A percentile compares a stretch with the other conserved stretches of the same genome.
phyloP scores from a whole-genome alignment of 305 asterid genomes.

The Rubia tinctorum region DNA sequence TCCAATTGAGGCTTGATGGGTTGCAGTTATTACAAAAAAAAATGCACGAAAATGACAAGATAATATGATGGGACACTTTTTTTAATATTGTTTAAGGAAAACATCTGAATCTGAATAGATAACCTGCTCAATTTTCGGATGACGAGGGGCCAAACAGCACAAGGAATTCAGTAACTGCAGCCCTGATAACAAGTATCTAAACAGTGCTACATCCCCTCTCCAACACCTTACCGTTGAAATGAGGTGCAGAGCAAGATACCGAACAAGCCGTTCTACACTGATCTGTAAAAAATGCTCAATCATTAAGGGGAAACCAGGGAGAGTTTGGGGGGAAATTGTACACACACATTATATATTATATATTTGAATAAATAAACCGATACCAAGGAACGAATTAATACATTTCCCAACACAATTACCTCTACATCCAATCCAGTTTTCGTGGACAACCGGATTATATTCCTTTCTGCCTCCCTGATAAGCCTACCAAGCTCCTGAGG shows the following conservation, averaged over 20 bases:
- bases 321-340: not conserved
- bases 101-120: not conserved
- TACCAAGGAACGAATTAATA: not conserved
- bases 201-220: constrained; percentile 61
- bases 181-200: constrained; percentile 90
- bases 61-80: not conserved
- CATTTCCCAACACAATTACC: constrained; percentile 38
- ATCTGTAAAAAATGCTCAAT: constrained; percentile 50
- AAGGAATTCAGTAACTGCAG: constrained; percentile 80
- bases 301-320: constrained; percentile 9
- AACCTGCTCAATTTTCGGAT: constrained; percentile 91
- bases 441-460: constrained; percentile 44
- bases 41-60: not conserved
- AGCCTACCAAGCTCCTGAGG: constrained; percentile 80
- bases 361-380: constrained; percentile 15
- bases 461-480: constrained; percentile 75
- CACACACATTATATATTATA: not conserved
- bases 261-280: constrained; percentile 76
- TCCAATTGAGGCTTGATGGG: not conserved
- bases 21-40: too few relatives aligned
- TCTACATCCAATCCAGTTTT: constrained; percentile 65
- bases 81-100: not conserved
- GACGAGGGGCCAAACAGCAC: constrained; percentile 89
- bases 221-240: constrained; percentile 77
- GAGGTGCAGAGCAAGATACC: constrained; percentile 86